Evolutionary conservation across 345 rosid species (phyloP), one percentile per base, ranked within the genome.

Genomic region (Boechera stricta): DNA sequence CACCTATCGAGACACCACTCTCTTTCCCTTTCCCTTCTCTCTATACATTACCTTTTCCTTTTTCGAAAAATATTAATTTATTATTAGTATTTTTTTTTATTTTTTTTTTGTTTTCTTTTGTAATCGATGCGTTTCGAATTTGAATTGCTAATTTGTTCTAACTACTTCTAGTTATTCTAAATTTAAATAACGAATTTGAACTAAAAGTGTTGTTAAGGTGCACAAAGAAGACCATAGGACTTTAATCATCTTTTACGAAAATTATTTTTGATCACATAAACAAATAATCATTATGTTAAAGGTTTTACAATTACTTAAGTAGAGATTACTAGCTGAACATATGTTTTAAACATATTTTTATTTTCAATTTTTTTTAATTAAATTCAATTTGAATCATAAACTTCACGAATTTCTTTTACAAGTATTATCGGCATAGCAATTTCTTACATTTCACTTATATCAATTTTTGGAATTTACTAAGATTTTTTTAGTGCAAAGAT

Each of bases 1-100:
- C 79, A 58, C 73, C 36, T 54, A 62, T 69, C 80, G 75, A 69
- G 80, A 63, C 45, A 68, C 69, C 63, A 39, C 29, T 29, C 44
- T 52, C 38, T 73, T 32, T 63, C 62, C 29, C 29, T 28, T 28
- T 28, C 29, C 29, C 2, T 28, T 72, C 33, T 54, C 55, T 58
- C 24, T 58, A 9, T 36, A 9, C 18, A 18, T 38, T 7, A 35
- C 7, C 42, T 41, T 75, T 67, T 58, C 10, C 58, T 67, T 75
- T 32, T 28, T 35, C 72, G 26, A 39, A 13, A 68, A 52, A 24
- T 11, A 36, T 5, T 33, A 0, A 7, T 2, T 68, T 5, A 5
- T 21, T 7, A 36, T 11, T 51, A 11, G 4, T 13, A 4, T 11
- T 3, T 3, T 33, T 49, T 10, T 33, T n/a, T 1, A 10, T 16